phyloP scores from a whole-genome alignment of 139 green algal genomes.

The Mesostigma viride region DNA sequence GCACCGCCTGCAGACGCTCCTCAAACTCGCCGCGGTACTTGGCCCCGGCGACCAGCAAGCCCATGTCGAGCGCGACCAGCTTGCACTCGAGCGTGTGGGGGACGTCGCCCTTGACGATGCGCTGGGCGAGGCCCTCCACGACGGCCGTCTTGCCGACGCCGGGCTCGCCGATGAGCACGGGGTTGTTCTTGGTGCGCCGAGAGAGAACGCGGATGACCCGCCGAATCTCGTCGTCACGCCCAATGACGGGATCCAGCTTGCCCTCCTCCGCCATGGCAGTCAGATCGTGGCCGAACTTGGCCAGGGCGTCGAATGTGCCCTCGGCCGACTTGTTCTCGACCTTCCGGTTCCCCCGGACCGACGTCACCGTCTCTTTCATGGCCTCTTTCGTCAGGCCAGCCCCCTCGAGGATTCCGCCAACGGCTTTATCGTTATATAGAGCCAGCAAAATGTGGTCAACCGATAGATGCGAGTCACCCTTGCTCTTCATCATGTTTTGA shows the following conservation, averaged over 20 bases:
- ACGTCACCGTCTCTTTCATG: constrained; percentile 14
- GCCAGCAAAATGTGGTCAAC: constrained; percentile 22
- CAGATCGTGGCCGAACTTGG: constrained; percentile 35
- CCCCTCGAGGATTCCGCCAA: not conserved
- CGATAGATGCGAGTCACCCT: constrained; percentile 23
- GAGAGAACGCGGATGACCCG: constrained; percentile 31
- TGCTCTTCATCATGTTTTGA: constrained; percentile 26
- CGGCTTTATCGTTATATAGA: not conserved
- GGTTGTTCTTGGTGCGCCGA: constrained; percentile 38
- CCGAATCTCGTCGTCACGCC: constrained; percentile 34
- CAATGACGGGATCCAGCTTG: constrained; percentile 40
- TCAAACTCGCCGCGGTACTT: constrained; percentile 89
- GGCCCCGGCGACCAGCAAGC: constrained; percentile 73
- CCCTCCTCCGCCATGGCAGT: constrained; percentile 24
- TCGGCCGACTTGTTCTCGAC: not conserved
- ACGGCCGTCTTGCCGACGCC: constrained; percentile 48
- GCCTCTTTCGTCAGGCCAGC: not conserved
- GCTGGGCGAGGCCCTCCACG: constrained; percentile 82
- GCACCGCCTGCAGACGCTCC: constrained; percentile 77
- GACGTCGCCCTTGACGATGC: constrained; percentile 72
- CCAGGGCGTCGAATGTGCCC: constrained; percentile 23
- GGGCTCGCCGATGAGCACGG: constrained; percentile 72
- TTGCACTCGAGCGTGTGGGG: constrained; percentile 28
- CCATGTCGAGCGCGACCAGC: constrained; percentile 84
- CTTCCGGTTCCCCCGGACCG: constrained; percentile 11